phyloP scores from a whole-genome alignment of 495 filamentous ascomycete species.

The Talaromyces thailandensis region DNA sequence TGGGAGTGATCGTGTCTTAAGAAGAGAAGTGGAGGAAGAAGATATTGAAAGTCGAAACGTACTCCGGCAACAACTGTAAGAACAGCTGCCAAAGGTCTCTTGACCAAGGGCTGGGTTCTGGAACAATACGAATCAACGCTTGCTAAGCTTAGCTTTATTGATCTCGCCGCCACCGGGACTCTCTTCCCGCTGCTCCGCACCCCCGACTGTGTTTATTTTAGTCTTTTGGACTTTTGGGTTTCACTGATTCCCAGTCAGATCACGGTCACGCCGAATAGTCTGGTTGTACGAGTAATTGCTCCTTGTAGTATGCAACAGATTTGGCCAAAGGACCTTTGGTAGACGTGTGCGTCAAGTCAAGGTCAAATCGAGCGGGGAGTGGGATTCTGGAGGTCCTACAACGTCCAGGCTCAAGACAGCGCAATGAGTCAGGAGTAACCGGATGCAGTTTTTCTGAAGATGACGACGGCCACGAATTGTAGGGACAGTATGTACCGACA shows the following conservation, averaged over 20 bases:
- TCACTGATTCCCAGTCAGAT: not conserved
- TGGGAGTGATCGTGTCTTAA: not conserved
- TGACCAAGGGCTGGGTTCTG: not conserved
- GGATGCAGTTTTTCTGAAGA: not conserved
- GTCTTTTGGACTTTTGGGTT: not conserved
- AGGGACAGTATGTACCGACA: not conserved
- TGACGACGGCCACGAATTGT: not conserved
- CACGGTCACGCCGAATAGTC: not conserved
- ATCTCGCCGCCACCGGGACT: not conserved
- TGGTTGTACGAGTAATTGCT: not conserved
- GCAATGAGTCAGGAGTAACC: not conserved
- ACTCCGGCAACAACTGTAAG: not conserved
- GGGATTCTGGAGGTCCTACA: not conserved
- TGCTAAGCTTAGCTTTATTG: not conserved
- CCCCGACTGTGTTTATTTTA: not conserved
- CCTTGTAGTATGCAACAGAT: not conserved
- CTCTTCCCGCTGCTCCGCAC: conserved; percentile 1
- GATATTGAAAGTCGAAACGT: not conserved
- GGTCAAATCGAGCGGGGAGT: not conserved
- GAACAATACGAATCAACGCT: not conserved
- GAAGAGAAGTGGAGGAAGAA: not conserved
- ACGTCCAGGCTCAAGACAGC: not conserved
- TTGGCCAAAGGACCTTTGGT: not conserved
- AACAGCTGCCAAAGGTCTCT: not conserved
- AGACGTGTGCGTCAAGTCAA: not conserved